Base-by-base conservation (phyloP, 2,329 filamentous ascomycete species). In the Gremmenia infestans region DNA sequence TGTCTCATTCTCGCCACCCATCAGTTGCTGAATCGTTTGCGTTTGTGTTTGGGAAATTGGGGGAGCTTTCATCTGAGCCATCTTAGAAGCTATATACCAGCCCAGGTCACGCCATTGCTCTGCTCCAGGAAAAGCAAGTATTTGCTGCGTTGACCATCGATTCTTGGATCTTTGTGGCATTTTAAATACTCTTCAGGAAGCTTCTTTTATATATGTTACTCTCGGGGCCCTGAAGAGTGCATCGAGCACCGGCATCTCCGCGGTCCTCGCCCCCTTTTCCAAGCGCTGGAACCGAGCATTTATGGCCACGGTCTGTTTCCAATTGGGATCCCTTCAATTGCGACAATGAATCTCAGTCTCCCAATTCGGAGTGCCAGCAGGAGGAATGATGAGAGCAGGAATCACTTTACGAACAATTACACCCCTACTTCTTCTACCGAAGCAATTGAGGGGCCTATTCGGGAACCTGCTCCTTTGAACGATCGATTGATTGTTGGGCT, bases 401-500 rank as follows among this genome's bases (percentile, higher is more conserved):
- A 60, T 6, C 65, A 68, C 48, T 67, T 65, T 52, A 63, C 57
- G 35, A 67, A 65, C 39, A 67, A 65, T 42, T 79, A 81, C 64
- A 79, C 80, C 11, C 74, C 78, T 46, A 75, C 77, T 25, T 80
- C 80, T 37, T 81, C 80, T 19, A 80, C 82, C 0, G 82, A 86
- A 68, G 82, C 82, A 47, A 83, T 86, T 71, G 80, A 83, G 67
- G 81, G 81, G 3, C 81, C 82, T 14, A 75, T 83, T 25, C 72
- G 77, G 64, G 81, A 83, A 63, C 74, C 78, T 55, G 71, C 76
- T 32, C 74, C 78, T 11, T 68, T 78, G 48, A 78, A 74, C 61
- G 87, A 90, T 67, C 78, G 85, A 53, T 72, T 91, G 62, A 88
- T 91, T 63, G 87, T 92, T 36, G 89, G 88, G 7, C 83, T 92